A percentile compares a stretch with the other conserved stretches of the same genome.
Evolutionary conservation across 2,329 filamentous ascomycete species (phyloP).

Genomic region (Cryoendolithus antarcticus): DNA sequence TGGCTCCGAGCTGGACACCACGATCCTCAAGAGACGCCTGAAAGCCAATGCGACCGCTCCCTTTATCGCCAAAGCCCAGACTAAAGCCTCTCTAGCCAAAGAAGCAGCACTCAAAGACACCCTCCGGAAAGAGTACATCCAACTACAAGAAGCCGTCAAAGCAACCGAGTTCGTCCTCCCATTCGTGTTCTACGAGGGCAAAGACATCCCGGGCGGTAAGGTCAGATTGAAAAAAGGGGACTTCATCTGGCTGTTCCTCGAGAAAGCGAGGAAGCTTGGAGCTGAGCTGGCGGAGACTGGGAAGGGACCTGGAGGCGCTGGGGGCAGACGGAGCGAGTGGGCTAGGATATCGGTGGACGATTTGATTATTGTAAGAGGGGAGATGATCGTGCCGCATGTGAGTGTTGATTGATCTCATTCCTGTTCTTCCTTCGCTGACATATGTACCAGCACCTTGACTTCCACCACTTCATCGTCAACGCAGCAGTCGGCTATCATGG

Average conservation of each 20-base stretch:
- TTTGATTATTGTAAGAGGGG: constrained; percentile 80
- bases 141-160: constrained; percentile 75
- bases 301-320: constrained; percentile 20
- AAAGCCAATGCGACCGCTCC: constrained; percentile 50
- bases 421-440: constrained; percentile 2
- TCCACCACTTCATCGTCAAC: constrained; percentile 95
- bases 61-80: constrained; percentile 60
- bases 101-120: constrained; percentile 68
- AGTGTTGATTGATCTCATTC: constrained; percentile 27
- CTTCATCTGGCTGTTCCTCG: constrained; percentile 81
- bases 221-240: constrained; percentile 90
- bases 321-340: constrained; percentile 66
- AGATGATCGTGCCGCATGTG: constrained; percentile 88
- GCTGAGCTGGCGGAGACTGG: constrained; percentile 64
- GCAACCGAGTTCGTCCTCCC: constrained; percentile 80
- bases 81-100: constrained; percentile 62
- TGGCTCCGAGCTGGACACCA: constrained; percentile 14
- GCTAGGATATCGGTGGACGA: constrained; percentile 90
- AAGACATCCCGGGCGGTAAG: constrained; percentile 71
- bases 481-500: constrained; percentile 64
- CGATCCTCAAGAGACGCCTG: constrained; percentile 33
- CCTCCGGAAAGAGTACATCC: constrained; percentile 67
- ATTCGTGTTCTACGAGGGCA: constrained; percentile 95
- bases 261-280: constrained; percentile 80
- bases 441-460: constrained; percentile 70